phyloP scores from a whole-genome alignment of 495 filamentous ascomycete species.

The Platismatia glauca region DNA sequence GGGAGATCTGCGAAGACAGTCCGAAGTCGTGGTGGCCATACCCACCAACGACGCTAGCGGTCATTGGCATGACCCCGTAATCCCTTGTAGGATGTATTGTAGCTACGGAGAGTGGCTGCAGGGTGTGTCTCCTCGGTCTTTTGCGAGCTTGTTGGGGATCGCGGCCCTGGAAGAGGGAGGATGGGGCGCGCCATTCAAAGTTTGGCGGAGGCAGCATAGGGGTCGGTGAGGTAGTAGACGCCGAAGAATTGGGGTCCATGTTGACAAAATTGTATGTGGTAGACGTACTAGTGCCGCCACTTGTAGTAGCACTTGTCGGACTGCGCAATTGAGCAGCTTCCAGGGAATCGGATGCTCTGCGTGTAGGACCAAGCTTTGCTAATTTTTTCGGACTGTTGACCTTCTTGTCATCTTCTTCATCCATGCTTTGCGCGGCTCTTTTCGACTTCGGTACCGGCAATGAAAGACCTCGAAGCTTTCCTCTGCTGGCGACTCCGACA shows the following conservation, averaged over 20 bases:
- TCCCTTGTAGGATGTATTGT: constrained; percentile 31
- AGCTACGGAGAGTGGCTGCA: constrained; percentile 36
- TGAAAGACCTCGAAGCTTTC: constrained; percentile 84
- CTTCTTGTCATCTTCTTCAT: constrained; percentile 25
- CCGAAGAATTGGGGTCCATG: constrained; percentile 36
- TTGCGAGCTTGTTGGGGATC: constrained; percentile 15
- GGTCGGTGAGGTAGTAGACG: constrained; percentile 28
- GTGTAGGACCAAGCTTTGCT: constrained; percentile 18
- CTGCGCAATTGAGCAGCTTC: constrained; percentile 15
- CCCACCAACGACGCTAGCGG: constrained; percentile 34
- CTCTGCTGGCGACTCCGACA: constrained; percentile 90
- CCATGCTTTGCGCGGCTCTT: constrained; percentile 36
- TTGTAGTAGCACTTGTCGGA: constrained; percentile 19
- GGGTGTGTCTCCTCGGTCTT: constrained; percentile 22
- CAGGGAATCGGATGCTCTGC: constrained; percentile 20
- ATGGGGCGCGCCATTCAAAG: constrained; percentile 19
- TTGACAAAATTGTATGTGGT: constrained; percentile 43
- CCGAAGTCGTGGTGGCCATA: constrained; percentile 38
- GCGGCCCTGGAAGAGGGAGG: constrained; percentile 8
- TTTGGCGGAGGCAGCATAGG: constrained; percentile 25
- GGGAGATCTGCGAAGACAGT: constrained; percentile 35
- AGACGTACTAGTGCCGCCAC: constrained; percentile 24
- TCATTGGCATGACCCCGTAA: constrained; percentile 31
- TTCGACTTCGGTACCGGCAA: constrained; percentile 68
- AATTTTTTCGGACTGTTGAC: constrained; percentile 10